Base-by-base conservation (phyloP, 2,329 filamentous ascomycete genomes). In the Hypomyces rosellus region DNA sequence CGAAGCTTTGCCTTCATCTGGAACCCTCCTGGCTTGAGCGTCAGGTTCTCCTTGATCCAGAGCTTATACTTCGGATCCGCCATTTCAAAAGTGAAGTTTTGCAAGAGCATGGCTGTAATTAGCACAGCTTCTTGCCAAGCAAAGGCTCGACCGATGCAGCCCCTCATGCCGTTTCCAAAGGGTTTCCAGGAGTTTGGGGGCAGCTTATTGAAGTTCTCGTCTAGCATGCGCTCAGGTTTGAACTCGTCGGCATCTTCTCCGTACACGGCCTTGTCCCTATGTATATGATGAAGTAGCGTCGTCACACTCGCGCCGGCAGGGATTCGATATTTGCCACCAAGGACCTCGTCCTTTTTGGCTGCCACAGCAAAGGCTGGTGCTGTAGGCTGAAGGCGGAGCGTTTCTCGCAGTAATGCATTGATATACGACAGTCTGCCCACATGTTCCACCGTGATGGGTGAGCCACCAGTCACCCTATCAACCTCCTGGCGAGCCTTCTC, bases 41-140 rank as follows among this genome's bases (percentile, higher is more conserved):
- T 82, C n/a, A 84, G 61, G 0, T 76, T 77, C 57, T 75, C 72
- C 55, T 77, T 73, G 56, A 79, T 65, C 40, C 71, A 60, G 34
- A 84, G 65, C 48, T 73, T 59, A 56, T 85, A 85, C 48, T 61
- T 69, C 0, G 81, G 75, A 57, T 88, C 78, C 16, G 78, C 76
- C 52, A 81, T 63, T 45, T 73, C 69, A 57, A 88, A 80, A 56
- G 86, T 76, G 65, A 88, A 87, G 55, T 81, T 85, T 58, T 86
- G 84, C 48, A 88, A 68, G 12, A 87, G 60, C 56, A 84, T 74
- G 0, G 79, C 77, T 14, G 33, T n/a, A 14, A 51, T 51, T 11
- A 51, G 30, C 14, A 79, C 55, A 3, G 71, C 68, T 53, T 80
- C 77, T 57, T 80, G 77, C 73, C 74, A 77, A 0, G 76, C 76